Evolutionary conservation across 148 eudicot species (phyloP).

Genomic region (Chenopodium formosanum): DNA sequence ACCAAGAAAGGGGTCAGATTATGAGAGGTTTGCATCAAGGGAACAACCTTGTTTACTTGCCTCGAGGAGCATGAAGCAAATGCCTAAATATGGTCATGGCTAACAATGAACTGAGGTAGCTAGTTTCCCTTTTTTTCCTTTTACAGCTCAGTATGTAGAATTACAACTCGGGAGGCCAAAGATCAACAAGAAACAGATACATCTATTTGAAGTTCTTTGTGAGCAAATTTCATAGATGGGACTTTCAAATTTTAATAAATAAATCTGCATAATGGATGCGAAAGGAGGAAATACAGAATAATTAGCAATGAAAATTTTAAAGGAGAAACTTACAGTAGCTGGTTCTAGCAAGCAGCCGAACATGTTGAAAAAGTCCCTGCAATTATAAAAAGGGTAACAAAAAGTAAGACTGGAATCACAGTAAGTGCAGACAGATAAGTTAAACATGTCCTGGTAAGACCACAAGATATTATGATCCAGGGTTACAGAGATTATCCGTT

Average conservation of each 20-base stretch:
- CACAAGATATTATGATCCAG: not conserved
- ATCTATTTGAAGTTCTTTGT: not conserved
- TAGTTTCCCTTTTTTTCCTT: not conserved
- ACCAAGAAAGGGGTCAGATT: too few relatives aligned
- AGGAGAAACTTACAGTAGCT: slow-evolving; percentile 60
- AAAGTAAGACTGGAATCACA: not conserved
- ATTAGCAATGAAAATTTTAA: slow-evolving; percentile 1
- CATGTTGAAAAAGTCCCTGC: slow-evolving; percentile 68
- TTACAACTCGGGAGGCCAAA: not conserved
- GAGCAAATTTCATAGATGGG: not conserved
- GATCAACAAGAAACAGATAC: not conserved
- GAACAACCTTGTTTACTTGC: too few relatives aligned
- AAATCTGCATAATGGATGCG: not conserved
- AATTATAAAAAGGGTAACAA: not conserved
- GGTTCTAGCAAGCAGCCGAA: slow-evolving; percentile 85
- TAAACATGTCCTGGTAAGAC: not conserved
- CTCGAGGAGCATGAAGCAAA: too few relatives aligned
- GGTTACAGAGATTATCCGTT: not conserved
- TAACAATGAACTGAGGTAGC: too few relatives aligned
- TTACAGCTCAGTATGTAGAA: not conserved
- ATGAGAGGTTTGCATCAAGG: too few relatives aligned
- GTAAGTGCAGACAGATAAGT: not conserved
- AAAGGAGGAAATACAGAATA: not conserved
- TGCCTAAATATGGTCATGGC: too few relatives aligned
- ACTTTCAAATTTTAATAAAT: not conserved